Evolutionary conservation across 2,329 filamentous ascomycete species (phyloP).

Genomic region (Fusarium drepaniforme): DNA sequence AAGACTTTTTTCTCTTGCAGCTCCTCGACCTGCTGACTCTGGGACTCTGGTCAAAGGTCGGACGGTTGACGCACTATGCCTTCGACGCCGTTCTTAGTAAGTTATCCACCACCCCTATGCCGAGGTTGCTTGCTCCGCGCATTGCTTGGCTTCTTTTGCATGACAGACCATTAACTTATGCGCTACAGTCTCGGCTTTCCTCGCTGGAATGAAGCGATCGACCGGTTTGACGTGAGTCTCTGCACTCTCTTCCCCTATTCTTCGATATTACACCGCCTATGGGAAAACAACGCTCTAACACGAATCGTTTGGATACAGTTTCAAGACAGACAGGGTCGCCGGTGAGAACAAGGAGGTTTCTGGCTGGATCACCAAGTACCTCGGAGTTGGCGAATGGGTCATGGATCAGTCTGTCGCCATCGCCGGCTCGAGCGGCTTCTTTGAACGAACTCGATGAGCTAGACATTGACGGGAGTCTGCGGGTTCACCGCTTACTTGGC

Average conservation of each 20-base stretch:
- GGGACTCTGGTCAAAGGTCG: slow-evolving; percentile 83
- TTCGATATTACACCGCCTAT: background rate
- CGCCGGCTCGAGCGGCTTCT: slow-evolving; percentile 88
- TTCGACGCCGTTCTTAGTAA: slow-evolving; percentile 94
- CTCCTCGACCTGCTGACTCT: slow-evolving; percentile 77
- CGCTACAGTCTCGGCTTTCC: slow-evolving; percentile 87
- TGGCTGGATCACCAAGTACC: slow-evolving; percentile 92
- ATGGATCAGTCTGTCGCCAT: slow-evolving; percentile 98
- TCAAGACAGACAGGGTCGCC: slow-evolving; percentile 87
- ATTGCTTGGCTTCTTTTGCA: background rate
- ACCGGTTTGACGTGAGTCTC: slow-evolving; percentile 94
- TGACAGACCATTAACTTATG: slow-evolving; percentile 8
- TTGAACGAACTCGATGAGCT: slow-evolving; percentile 84
- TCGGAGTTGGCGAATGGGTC: slow-evolving; percentile 95
- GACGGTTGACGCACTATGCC: slow-evolving; percentile 92
- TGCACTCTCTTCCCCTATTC: background rate
- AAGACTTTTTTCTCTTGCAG: slow-evolving; percentile 55
- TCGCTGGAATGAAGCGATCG: slow-evolving; percentile 96
- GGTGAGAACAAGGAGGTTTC: slow-evolving; percentile 84
- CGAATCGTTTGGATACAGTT: slow-evolving; percentile 72
- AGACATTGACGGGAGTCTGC: background rate
- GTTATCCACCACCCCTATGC: slow-evolving; percentile 48
- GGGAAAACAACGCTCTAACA: slow-evolving; percentile 37
- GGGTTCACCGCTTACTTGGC: slow-evolving; percentile 6
- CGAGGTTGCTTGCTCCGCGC: background rate